Conservation (phyloP, 768 basidiomycete genomes). For the Psilocybe sp. region DNA sequence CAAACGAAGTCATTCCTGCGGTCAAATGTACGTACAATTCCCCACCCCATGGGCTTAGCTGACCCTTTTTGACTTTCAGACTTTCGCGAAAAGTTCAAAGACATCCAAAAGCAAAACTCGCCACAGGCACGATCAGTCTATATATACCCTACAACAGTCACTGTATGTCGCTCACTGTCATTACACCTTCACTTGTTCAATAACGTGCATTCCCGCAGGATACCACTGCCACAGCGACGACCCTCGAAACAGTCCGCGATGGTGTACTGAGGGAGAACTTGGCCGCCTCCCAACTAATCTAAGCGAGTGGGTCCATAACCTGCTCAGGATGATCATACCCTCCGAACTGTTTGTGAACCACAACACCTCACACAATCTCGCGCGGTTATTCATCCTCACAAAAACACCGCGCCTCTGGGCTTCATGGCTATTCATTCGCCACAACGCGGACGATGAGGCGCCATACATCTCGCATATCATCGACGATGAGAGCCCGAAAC, state of each 20-base stretch:
- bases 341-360: no score
- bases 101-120: constrained; percentile 56
- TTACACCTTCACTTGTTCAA: background rate
- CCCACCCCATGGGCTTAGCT: background rate
- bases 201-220: constrained; percentile 36
- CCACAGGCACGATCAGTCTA: constrained; percentile 56
- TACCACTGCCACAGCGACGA: constrained; percentile 58
- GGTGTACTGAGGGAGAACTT: constrained; percentile 61
- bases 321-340: no score
- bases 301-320: constrained; percentile 7
- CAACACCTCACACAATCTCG: no score
- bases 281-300: constrained; percentile 49
- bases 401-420: no score
- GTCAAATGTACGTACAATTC: constrained; percentile 55
- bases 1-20: constrained; percentile 62
- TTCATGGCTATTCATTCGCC: no score
- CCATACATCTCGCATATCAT: no score
- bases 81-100: constrained; percentile 67
- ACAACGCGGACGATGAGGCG: no score
- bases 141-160: constrained; percentile 68
- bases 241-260: constrained; percentile 60
- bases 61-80: constrained; percentile 33
- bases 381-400: no score
- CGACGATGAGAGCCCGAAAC: no score
- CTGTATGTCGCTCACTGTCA: constrained; percentile 38